phyloP scores from a whole-genome alignment of 495 filamentous ascomycete species.

The Podospora pseudocomata region DNA sequence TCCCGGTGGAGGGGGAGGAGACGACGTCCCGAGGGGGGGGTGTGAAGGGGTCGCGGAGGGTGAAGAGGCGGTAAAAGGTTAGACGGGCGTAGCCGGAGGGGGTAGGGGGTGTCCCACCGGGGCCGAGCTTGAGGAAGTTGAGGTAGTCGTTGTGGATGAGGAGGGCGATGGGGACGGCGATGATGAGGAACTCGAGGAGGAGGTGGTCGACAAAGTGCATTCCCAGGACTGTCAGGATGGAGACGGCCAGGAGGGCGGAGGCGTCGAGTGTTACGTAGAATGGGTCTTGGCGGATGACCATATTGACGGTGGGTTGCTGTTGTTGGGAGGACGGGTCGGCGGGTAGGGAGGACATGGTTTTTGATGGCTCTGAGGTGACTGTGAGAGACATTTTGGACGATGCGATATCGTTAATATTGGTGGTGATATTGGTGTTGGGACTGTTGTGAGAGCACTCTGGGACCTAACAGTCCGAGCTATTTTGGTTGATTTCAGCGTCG shows the following conservation, averaged over 20 bases:
- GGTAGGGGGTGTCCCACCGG: slow-evolving; percentile 75
- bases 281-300: slow-evolving; percentile 48
- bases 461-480: background rate
- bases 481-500: background rate
- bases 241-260: slow-evolving; percentile 39
- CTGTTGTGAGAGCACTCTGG: background rate
- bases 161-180: slow-evolving; percentile 49
- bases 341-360: slow-evolving; percentile 5
- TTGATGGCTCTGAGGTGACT: slow-evolving; percentile 24
- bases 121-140: slow-evolving; percentile 71
- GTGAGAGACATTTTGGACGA: slow-evolving; percentile 28
- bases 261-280: slow-evolving; percentile 49
- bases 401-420: background rate
- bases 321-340: slow-evolving; percentile 5
- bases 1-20: slow-evolving; percentile 35
- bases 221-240: slow-evolving; percentile 45
- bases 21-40: slow-evolving; percentile 37
- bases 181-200: slow-evolving; percentile 46
- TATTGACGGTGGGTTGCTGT: slow-evolving; percentile 27
- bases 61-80: slow-evolving; percentile 55
- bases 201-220: slow-evolving; percentile 47
- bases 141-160: slow-evolving; percentile 70
- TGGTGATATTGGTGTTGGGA: background rate
- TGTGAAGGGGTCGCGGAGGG: slow-evolving; percentile 55
- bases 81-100: slow-evolving; percentile 69